A percentile compares a stretch with the other conserved stretches of the same genome.
Evolutionary conservation across 208 protist species (phyloP).

Genomic region (Trypanosoma cruzi): DNA sequence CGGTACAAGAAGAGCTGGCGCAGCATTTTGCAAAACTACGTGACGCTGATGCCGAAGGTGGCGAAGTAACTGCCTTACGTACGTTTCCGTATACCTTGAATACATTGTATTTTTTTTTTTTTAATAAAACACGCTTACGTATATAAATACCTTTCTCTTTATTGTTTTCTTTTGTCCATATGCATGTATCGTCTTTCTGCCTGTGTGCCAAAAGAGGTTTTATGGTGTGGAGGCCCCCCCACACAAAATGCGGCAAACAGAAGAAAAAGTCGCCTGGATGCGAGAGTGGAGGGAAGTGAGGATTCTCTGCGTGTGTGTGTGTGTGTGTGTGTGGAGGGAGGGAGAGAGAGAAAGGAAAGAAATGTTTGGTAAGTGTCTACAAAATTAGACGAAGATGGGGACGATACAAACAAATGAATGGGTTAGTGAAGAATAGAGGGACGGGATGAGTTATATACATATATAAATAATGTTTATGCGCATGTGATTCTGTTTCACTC

Average conservation of each 20-base stretch:
- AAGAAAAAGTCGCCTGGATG: constrained; percentile 1
- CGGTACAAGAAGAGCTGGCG: constrained; percentile 90
- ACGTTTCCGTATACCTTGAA: not conserved
- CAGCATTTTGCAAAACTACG: constrained; percentile 86
- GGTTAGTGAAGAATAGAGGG: too few relatives aligned
- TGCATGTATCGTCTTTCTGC: too few relatives aligned
- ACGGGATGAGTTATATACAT: too few relatives aligned
- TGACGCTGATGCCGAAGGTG: constrained; percentile 83
- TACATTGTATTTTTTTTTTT: not conserved
- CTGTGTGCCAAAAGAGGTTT: too few relatives aligned
- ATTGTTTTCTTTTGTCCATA: too few relatives aligned
- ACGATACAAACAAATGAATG: too few relatives aligned
- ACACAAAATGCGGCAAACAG: not conserved
- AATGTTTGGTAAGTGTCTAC: too few relatives aligned
- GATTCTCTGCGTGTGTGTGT: not conserved
- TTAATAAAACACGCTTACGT: not conserved
- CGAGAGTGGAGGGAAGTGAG: not conserved
- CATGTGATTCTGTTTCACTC: too few relatives aligned
- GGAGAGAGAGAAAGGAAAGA: not conserved
- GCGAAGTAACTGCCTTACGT: constrained; percentile 14
- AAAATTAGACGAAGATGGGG: too few relatives aligned
- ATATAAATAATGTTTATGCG: not conserved
- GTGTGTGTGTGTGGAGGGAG: not conserved
- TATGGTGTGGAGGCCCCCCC: too few relatives aligned
- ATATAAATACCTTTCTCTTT: too few relatives aligned